phyloP scores from a whole-genome alignment of 768 basidiomycete genomes.

The Suillus americanus region DNA sequence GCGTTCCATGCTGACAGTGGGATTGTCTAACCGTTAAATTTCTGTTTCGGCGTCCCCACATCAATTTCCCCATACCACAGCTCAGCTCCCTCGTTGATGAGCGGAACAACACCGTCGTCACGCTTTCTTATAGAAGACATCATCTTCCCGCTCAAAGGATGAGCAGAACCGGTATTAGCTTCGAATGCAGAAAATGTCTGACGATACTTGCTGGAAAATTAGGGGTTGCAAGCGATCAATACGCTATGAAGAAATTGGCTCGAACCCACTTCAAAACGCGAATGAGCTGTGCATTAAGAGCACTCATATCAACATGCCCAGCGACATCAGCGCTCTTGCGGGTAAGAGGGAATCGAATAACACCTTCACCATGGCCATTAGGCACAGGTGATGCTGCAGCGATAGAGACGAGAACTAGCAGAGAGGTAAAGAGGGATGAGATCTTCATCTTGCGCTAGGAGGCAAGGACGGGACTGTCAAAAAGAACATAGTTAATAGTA shows the following conservation, averaged over 20 bases:
- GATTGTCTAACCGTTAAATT: conserved; percentile 34
- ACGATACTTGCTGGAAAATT: neutral
- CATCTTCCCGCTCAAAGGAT: conserved; percentile 22
- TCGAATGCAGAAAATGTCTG: conserved; percentile 35
- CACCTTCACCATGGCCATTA: neutral
- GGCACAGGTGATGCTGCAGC: neutral
- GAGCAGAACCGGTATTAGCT: conserved; percentile 54
- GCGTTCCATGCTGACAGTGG: neutral
- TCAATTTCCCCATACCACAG: conserved; percentile 18
- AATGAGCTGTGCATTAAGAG: neutral
- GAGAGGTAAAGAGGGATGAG: neutral
- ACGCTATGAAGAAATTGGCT: neutral
- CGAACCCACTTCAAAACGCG: neutral
- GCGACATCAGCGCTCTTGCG: neutral
- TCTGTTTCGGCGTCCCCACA: conserved; percentile 45
- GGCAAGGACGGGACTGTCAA: neutral
- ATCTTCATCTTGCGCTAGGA: neutral
- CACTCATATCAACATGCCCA: neutral
- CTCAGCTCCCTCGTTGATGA: conserved; percentile 28
- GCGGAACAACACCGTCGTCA: conserved; percentile 17
- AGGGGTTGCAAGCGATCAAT: neutral
- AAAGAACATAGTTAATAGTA: neutral
- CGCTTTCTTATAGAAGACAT: neutral
- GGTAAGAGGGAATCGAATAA: neutral
- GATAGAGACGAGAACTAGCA: neutral